Evolutionary conservation across 805 yeast genomes (phyloP).

Genomic region (Teunomyces tritomae): DNA sequence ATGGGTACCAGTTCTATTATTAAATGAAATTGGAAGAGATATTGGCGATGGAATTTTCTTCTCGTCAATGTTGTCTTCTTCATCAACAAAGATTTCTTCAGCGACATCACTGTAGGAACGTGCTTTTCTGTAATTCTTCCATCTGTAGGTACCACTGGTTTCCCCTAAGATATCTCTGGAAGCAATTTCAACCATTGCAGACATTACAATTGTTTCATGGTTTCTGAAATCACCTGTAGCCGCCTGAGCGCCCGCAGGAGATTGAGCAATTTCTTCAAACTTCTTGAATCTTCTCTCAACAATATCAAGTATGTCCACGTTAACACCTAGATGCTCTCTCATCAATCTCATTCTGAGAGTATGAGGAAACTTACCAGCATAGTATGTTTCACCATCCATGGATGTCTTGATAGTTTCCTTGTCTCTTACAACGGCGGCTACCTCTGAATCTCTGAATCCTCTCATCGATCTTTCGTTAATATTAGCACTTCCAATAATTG

Average conservation of each 20-base stretch:
- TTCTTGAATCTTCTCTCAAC: slow-evolving; percentile 68
- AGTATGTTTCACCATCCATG: slow-evolving; percentile 81
- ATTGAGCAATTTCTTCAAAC: slow-evolving; percentile 45
- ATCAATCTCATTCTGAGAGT: slow-evolving; percentile 84
- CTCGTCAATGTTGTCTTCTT: slow-evolving; percentile 12
- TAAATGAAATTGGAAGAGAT: slow-evolving; percentile 60
- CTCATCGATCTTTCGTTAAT: slow-evolving; percentile 95
- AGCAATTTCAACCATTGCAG: slow-evolving; percentile 75
- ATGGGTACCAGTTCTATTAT: slow-evolving; percentile 73
- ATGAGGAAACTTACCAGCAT: slow-evolving; percentile 86
- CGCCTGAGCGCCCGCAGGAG: slow-evolving; percentile 41
- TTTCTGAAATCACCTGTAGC: slow-evolving; percentile 43
- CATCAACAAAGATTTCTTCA: slow-evolving; percentile 16
- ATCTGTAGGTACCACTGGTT: slow-evolving; percentile 47
- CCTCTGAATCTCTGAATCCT: slow-evolving; percentile 91
- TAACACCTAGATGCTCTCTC: slow-evolving; percentile 96
- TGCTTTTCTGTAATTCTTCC: slow-evolving; percentile 34
- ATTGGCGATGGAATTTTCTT: slow-evolving; percentile 29
- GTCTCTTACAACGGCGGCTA: slow-evolving; percentile 86
- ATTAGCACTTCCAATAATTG: slow-evolving; percentile 95
- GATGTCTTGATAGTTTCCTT: slow-evolving; percentile 62
- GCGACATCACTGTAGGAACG: slow-evolving; percentile 8
- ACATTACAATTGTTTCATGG: slow-evolving; percentile 35
- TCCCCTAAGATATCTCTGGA: slow-evolving; percentile 61
- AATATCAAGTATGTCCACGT: slow-evolving; percentile 79